Evolutionary conservation across 1,139 yeast species (phyloP).

Genomic region (Meyerozyma athensensis): DNA sequence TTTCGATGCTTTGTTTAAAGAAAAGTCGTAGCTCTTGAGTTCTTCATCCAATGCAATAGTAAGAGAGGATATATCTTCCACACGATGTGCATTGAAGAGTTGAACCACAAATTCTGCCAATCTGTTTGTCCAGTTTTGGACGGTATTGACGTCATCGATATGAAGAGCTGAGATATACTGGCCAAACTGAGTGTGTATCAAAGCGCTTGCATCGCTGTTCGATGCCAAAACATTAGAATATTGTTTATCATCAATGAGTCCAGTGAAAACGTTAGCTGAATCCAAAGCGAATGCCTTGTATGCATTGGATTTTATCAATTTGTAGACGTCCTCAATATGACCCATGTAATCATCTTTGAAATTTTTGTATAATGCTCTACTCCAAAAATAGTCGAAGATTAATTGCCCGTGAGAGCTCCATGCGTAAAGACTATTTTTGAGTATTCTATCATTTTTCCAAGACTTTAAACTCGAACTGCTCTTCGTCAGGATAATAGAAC

Average conservation of each 20-base stretch:
- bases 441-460: not conserved
- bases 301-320: slow-evolving; percentile 12
- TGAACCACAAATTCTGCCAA: slow-evolving; percentile 10
- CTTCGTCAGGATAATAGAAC: slow-evolving; percentile 4
- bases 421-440: not conserved
- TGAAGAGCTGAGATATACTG: slow-evolving; percentile 17
- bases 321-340: slow-evolving; percentile 7
- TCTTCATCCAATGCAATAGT: slow-evolving; percentile 8
- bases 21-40: slow-evolving; percentile 6
- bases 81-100: slow-evolving; percentile 14
- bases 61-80: slow-evolving; percentile 12
- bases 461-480: not conserved
- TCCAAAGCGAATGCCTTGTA: slow-evolving; percentile 17
- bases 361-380: not conserved
- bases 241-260: slow-evolving; percentile 7
- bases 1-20: not conserved
- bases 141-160: slow-evolving; percentile 6
- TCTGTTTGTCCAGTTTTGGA: slow-evolving; percentile 11
- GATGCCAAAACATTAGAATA: slow-evolving; percentile 9
- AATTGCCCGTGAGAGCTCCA: not conserved
- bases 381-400: not conserved
- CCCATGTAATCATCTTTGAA: not conserved
- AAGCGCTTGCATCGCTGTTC: slow-evolving; percentile 10
- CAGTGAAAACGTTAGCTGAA: slow-evolving; percentile 11
- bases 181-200: slow-evolving; percentile 16